phyloP scores from a whole-genome alignment of 1,284 basidiomycete species.

The Cutaneotrichosporon daszewskae region DNA sequence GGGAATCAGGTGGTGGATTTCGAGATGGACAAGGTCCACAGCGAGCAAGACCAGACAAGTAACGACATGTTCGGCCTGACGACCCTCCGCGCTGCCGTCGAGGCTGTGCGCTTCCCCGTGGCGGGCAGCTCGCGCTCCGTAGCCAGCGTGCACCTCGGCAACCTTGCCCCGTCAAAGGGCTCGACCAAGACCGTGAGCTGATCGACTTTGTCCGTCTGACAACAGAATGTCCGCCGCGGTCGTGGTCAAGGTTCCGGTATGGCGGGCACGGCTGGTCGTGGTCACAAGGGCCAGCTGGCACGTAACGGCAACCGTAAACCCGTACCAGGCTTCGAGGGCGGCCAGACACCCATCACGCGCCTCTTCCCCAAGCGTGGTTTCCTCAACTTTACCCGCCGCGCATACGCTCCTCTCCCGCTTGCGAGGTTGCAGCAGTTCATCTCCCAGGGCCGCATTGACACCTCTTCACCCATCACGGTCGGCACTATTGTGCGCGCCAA shows the following conservation, averaged over 20 bases:
- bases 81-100: constrained; percentile 2
- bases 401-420: constrained; percentile 77
- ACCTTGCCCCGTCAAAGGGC: constrained; percentile 37
- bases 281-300: constrained; percentile 94
- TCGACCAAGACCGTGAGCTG: constrained; percentile 33
- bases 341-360: constrained; percentile 90
- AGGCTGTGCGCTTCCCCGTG: too few relatives aligned
- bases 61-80: constrained; percentile 3
- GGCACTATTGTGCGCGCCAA: constrained; percentile 76
- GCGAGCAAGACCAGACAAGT: too few relatives aligned
- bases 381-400: constrained; percentile 69
- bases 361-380: constrained; percentile 92
- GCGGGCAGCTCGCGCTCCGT: constrained; percentile 21
- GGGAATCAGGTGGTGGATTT: too few relatives aligned
- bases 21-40: too few relatives aligned
- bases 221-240: constrained; percentile 85
- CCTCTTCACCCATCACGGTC: constrained; percentile 80
- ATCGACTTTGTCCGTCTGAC: constrained; percentile 5
- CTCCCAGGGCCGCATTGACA: constrained; percentile 70
- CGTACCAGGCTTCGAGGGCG: constrained; percentile 82
- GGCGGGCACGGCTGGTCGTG: constrained; percentile 86
- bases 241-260: constrained; percentile 84
- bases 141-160: constrained; percentile 30
- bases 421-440: constrained; percentile 88
- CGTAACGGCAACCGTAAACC: constrained; percentile 85